Evolutionary conservation across 768 basidiomycete genomes (phyloP), one percentile per base, ranked within the genome.

Genomic region (Lactarius hatsudake): DNA sequence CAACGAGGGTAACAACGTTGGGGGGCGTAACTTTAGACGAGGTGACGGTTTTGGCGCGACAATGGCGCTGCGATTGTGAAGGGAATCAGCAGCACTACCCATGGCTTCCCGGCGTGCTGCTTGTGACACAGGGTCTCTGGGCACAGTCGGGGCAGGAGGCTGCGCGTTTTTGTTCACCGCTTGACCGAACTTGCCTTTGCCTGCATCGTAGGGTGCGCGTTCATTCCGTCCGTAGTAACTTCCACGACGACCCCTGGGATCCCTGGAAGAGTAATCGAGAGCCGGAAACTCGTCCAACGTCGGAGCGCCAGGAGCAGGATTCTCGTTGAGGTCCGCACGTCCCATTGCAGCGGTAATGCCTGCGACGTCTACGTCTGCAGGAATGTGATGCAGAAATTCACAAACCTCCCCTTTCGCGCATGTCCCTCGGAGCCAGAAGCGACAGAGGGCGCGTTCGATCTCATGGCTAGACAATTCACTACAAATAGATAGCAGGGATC

Each of bases 361-460:
- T 53, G 86, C 76, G 43, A 94, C 83, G 74, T 97, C 94, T 48
- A 91, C 88, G 70, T 94, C 90, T 71, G 91, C 88, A 7, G 93
- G 94, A 5, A 96, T 80, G 75, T 93, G 91, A 74, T 97, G 96
- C 74, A 97, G 78, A 78, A 98, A 98, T 78, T 98, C 97, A 85
- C 96, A 98, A 70, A 84, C 86, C 65, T 96, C 95, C 63, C 95
- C 92, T 77, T 99, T 99, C 36, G 96, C 93, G 74, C 97, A 99
- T 55, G 94, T 94, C 6, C 96, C 96, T 60, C 96, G 86, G 36
- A 99, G 84, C 97, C 97, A 99, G 81, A 99, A 99, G 42, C 97
- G 90, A 79, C 92, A 95, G 26, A 98, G 76, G 1, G 96, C 96
- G 51, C 96, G 86, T 76, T 98, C 96, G 4, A 97, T 84, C 73